Percentiles rank a stretch among this genome's conserved stretches.
These are phyloP conservation scores for Dictyophora rubrovolvata DNA, from an alignment of 768 basidiomycete species.

Conservation along the genomic window DNA sequence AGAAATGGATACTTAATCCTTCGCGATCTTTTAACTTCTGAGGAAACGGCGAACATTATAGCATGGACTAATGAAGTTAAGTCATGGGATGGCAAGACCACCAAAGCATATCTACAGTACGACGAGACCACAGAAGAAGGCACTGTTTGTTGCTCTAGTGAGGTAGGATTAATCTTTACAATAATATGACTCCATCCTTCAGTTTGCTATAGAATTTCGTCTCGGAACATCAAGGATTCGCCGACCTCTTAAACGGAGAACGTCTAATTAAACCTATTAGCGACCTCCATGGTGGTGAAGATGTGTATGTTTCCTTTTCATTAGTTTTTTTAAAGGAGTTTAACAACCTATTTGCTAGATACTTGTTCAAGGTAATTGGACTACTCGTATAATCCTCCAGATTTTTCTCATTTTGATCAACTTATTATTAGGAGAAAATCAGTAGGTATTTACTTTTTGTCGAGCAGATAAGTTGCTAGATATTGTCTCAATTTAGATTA, in stretches of 20 bases:
- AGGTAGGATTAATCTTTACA: neutral
- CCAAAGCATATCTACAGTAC: constrained; percentile 4
- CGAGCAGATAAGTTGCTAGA: neutral
- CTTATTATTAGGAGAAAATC: constrained; percentile 9
- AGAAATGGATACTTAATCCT: constrained; percentile 1
- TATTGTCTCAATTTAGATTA: constrained; percentile 7
- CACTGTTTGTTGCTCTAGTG: neutral
- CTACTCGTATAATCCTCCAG: no score
- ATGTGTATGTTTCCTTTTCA: constrained; percentile 1
- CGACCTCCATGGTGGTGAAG: constrained; percentile 1
- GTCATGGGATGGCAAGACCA: neutral
- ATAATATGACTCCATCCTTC: neutral
- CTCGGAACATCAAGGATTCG: neutral
- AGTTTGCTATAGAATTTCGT: constrained; percentile 1
- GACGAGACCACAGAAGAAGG: constrained; percentile 5
- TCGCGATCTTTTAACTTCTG: neutral
- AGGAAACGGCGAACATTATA: neutral
- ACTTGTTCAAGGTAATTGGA: neutral
- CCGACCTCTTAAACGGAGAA: neutral
- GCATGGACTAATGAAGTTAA: constrained; percentile 6
- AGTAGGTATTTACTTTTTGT: neutral
- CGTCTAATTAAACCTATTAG: neutral
- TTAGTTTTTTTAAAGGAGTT: neutral
- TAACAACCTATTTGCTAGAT: neutral
- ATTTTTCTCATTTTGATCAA: neutral